Evolutionary conservation across 768 basidiomycete species (phyloP).

Genomic region (Termitomyces sp.): DNA sequence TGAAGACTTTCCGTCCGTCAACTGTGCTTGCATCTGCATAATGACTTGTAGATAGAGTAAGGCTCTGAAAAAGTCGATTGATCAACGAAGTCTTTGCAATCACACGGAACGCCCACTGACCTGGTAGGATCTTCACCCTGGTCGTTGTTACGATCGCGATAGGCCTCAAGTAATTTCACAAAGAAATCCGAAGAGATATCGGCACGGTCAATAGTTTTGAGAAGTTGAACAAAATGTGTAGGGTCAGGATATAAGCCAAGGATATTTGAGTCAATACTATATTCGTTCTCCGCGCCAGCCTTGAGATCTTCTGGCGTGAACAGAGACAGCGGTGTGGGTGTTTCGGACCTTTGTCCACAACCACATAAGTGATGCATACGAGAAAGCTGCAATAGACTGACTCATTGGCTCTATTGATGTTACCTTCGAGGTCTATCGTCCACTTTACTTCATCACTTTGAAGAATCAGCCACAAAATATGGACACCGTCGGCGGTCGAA

Average conservation of each 20-base stretch:
- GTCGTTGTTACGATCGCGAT: constrained; percentile 45
- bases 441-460: constrained; percentile 49
- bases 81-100: background rate
- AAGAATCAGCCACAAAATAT: constrained; percentile 60
- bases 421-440: constrained; percentile 56
- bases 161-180: constrained; percentile 68
- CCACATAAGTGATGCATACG: background rate
- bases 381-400: constrained; percentile 30
- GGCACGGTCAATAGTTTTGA: constrained; percentile 62
- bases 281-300: constrained; percentile 39
- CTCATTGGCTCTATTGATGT: constrained; percentile 42
- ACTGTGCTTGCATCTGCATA: constrained; percentile 73
- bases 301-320: constrained; percentile 52
- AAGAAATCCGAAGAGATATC: constrained; percentile 77
- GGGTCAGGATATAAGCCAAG: constrained; percentile 79
- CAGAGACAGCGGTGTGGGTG: constrained; percentile 34
- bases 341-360: constrained; percentile 21
- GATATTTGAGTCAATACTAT: constrained; percentile 52
- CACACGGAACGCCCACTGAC: constrained; percentile 29
- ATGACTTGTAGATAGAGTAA: constrained; percentile 79
- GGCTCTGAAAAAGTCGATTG: constrained; percentile 39
- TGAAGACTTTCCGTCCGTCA: constrained; percentile 52
- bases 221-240: constrained; percentile 57
- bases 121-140: constrained; percentile 48
- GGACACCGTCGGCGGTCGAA: constrained; percentile 46